Percentiles rank a stretch among this genome's conserved stretches.
phyloP scores from a whole-genome alignment of 352 stramenopile species.

The Pythium pectinolyticum region DNA sequence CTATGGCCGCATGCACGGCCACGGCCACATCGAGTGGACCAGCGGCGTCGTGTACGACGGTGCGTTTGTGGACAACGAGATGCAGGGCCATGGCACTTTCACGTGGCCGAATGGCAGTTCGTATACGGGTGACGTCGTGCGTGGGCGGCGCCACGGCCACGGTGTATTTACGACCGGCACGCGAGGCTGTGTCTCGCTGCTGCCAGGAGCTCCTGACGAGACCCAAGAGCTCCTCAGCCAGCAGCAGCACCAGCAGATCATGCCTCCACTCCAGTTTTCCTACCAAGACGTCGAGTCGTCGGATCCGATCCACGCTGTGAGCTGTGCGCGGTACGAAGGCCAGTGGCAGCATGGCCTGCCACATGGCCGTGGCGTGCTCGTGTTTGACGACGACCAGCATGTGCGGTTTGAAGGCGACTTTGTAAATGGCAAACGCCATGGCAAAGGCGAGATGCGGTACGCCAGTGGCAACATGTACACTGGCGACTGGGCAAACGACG shows the following conservation, averaged over 20 bases:
- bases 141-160: constrained; percentile 72
- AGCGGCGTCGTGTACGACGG: constrained; percentile 69
- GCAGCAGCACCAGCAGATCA: too few species aligned
- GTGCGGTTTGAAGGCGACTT: constrained; percentile 66
- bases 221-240: background rate
- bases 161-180: constrained; percentile 58
- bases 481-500: constrained; percentile 68
- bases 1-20: constrained; percentile 73
- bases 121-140: constrained; percentile 73
- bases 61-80: constrained; percentile 69
- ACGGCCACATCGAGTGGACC: constrained; percentile 62
- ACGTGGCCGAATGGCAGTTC: constrained; percentile 80
- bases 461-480: constrained; percentile 62
- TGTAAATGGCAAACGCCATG: constrained; percentile 47
- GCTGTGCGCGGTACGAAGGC: constrained; percentile 73
- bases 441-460: constrained; percentile 67
- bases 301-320: constrained; percentile 30
- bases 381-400: constrained; percentile 63
- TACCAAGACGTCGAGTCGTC: constrained; percentile 18
- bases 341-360: constrained; percentile 72
- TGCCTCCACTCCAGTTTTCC: constrained; percentile 33
- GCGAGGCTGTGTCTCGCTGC: constrained; percentile 21
- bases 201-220: background rate
- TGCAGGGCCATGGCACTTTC: constrained; percentile 62
- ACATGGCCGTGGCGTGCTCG: constrained; percentile 65